Conservation (phyloP, 1,139 yeast species). For the Yamadazyma blattariae region DNA sequence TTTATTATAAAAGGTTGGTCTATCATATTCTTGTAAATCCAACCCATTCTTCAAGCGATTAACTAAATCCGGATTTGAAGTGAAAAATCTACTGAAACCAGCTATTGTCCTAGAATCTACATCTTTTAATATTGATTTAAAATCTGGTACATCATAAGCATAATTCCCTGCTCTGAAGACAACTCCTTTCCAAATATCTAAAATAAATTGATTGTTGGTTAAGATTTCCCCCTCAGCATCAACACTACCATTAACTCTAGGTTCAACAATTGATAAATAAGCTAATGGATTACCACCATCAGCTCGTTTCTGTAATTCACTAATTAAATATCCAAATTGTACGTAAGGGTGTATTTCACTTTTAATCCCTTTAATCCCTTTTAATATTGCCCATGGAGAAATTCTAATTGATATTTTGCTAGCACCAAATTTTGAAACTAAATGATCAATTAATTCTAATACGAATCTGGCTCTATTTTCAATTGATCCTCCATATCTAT, state of each 20-base stretch:
- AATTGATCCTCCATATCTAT: constrained; percentile 61
- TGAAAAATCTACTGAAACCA: constrained; percentile 46
- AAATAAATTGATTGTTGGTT: constrained; percentile 31
- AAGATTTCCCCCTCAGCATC: constrained; percentile 12
- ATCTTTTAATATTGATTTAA: constrained; percentile 19
- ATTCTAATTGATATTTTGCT: constrained; percentile 54
- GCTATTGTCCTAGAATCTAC: constrained; percentile 39
- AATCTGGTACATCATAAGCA: constrained; percentile 23
- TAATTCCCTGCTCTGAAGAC: constrained; percentile 49
- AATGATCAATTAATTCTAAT: constrained; percentile 55
- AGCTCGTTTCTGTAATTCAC: constrained; percentile 38
- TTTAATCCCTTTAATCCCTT: constrained; percentile 36
- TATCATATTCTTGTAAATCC: constrained; percentile 27
- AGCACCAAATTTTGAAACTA: constrained; percentile 47
- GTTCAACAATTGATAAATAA: constrained; percentile 53
- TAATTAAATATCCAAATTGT: constrained; percentile 30
- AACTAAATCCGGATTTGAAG: constrained; percentile 53
- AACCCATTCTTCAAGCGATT: constrained; percentile 43
- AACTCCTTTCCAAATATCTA: constrained; percentile 46
- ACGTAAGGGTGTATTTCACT: constrained; percentile 34
- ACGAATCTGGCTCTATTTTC: constrained; percentile 62
- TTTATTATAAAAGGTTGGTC: constrained; percentile 16
- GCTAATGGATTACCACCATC: constrained; percentile 40
- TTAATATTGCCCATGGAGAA: constrained; percentile 54
- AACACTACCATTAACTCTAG: constrained; percentile 20